These are phyloP conservation scores for Westerdykella ornata DNA, from an alignment of 2,329 filamentous ascomycete genomes.

Conservation along the genomic window DNA sequence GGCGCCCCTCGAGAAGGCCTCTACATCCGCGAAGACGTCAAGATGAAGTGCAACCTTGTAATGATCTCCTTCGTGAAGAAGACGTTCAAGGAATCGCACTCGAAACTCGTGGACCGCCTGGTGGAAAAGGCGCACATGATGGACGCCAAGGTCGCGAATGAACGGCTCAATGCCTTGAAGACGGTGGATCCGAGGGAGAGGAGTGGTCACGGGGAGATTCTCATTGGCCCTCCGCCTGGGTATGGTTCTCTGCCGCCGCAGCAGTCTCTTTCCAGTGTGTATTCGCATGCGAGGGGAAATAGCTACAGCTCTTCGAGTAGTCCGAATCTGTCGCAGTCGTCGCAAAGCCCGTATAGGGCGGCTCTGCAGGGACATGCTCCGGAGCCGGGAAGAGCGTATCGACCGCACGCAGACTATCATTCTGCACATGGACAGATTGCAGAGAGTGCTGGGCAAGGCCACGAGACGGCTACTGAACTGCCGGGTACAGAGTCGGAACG, in stretches of 20 bases:
- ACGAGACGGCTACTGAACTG: too few species aligned
- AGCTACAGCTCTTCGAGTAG: constrained; percentile 7
- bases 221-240: constrained; percentile 33
- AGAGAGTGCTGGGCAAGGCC: too few species aligned
- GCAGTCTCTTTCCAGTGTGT: constrained; percentile 4
- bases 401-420: too few species aligned
- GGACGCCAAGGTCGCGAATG: constrained; percentile 30
- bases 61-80: constrained; percentile 73
- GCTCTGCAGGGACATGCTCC: too few species aligned
- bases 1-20: constrained; percentile 61
- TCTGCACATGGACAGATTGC: too few species aligned
- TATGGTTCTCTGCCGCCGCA: constrained; percentile 12
- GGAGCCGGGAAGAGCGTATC: too few species aligned
- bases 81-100: constrained; percentile 71
- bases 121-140: constrained; percentile 35
- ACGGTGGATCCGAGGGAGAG: constrained; percentile 27
- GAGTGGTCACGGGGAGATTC: constrained; percentile 29
- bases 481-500: too few species aligned
- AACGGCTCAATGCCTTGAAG: constrained; percentile 26
- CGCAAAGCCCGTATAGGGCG: too few species aligned
- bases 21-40: constrained; percentile 79
- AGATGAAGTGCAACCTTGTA: constrained; percentile 72
- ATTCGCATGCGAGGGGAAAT: constrained; percentile 10
- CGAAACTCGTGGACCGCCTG: constrained; percentile 55
- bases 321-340: not conserved